Base-by-base conservation (phyloP, 768 basidiomycete genomes). In the Austroboletus festivus region DNA sequence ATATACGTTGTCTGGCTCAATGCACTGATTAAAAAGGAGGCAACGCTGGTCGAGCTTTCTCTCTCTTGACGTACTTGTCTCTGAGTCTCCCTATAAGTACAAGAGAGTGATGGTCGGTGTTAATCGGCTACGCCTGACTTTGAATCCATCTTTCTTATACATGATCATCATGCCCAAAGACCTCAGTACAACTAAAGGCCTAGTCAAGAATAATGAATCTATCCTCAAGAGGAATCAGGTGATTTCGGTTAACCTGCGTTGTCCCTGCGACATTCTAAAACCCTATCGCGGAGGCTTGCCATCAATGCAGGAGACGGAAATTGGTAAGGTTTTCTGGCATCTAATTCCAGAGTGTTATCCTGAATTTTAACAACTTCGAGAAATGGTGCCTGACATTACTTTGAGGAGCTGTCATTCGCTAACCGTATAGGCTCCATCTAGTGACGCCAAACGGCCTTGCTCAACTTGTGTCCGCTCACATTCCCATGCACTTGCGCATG, bases 401-500 rank as follows among this genome's bases (percentile, higher is more conserved):
- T 47, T 19, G 26, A n/a, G 30, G 28, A 38, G 42, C 33, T 26
- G 41, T 44, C 38, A 23, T 44, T 39, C 47, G 26, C 47, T 28
- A 42, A 53, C n/a, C n/a, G 34, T 11, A 5, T 48, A 31, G 45
- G 26, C 18, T 43, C 11, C 30, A 33, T 38, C 48, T 51, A 89
- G 86, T 62, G 87, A 89, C 57, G 85, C 86, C 7, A 82, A 84
- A 60, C 71, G 82, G 35, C 87, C 87, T 5, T 89, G 87, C 59
- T 82, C 86, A 22, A 89, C 87, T 2, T 89, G 87, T 60, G 72
- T 82, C 49, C 79, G 86, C 26, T 88, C 86, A 19, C 85, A 87
- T 71, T 74, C 82, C 2, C 83, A 88, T 68, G 79, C 84, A 9
- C 60, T 79, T 44, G 73, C 77, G 12, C 85, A 85, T 67, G 78